phyloP scores from a whole-genome alignment of 441 rosid species.

The Gossypium schwendimanii region DNA sequence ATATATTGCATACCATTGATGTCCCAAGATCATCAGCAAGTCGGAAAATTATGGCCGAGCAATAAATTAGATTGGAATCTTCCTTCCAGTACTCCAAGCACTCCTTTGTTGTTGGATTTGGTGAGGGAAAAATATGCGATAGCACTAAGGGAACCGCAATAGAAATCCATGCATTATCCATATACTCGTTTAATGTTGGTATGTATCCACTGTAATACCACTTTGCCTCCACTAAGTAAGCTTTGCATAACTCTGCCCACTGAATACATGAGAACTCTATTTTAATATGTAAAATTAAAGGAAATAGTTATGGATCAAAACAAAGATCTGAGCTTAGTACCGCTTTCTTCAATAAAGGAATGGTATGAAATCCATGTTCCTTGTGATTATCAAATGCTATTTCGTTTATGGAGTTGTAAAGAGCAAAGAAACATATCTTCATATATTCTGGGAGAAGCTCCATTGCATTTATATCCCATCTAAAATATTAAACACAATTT shows the following conservation, averaged over 20 bases:
- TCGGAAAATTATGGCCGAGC: background rate
- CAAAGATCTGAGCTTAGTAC: background rate
- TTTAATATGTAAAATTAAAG: too few relatives aligned
- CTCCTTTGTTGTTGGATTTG: too few relatives aligned
- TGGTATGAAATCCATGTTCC: conserved; percentile 6
- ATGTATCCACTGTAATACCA: background rate
- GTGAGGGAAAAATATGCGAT: too few relatives aligned
- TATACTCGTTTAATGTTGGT: too few relatives aligned
- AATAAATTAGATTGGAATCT: background rate
- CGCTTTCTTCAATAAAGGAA: conserved; percentile 15
- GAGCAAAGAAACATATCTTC: too few relatives aligned
- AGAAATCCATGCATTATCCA: too few relatives aligned
- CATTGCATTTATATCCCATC: background rate
- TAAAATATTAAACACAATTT: too few relatives aligned
- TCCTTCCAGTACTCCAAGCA: background rate
- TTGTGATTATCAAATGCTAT: conserved; percentile 6
- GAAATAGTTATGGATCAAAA: background rate
- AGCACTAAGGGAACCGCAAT: too few relatives aligned
- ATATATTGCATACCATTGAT: conserved; percentile 2
- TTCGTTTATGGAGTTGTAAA: too few relatives aligned
- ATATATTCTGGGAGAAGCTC: too few relatives aligned
- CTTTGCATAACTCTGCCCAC: conserved; percentile 10
- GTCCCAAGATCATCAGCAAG: conserved; percentile 10
- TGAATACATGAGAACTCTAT: background rate
- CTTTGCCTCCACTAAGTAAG: conserved; percentile 14